Base-by-base conservation (phyloP, 257 asterid genomes). In the Gentiana macrophylla region DNA sequence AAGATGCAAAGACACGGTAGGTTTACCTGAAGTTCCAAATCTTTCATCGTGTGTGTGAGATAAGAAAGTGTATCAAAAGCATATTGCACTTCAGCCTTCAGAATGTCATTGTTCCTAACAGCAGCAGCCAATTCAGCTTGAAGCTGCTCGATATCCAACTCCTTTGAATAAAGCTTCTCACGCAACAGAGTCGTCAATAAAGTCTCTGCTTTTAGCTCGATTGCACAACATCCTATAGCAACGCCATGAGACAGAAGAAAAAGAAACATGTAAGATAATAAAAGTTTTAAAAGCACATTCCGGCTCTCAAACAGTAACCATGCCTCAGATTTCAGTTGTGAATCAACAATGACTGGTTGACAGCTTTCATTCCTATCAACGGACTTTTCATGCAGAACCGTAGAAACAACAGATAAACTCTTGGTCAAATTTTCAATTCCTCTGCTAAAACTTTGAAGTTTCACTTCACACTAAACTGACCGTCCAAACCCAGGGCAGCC, bases 81-180 rank as follows among this genome's bases (percentile, higher is more conserved):
- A 70, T 84, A 84, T 70, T 89, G 95, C 48, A 84, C 79, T 73
- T 93, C 97, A 59, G 89, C 78, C 72, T 80, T 89, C 66, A 86
- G 89, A 58, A 86, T 72, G 37, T 93, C 97, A 44, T 78, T 80
- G 58, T 91, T 84, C 68, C 95, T 77, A 56, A 89, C 74, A 32
- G 84, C 79, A 58, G 96, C 84, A 59, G 97, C 97, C 61, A 93
- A 80, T 72, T 93, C 99, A 66, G 99, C 87, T 70, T 80, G 90
- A 69, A 86, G 79, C 73, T 86, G 99, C 70, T 93, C 97, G 55
- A 77, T 67, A 32, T 82, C 91, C 56, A 75, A 70, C 69, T 88
- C 99, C 69, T 79, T 82, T 35, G 95, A 73, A 69, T 83, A 86
- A 62, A 93, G 96, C 72, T 84, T 93, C 72, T 93, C 97, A 48